Evolutionary conservation across 2,329 filamentous ascomycete genomes (phyloP).

Genomic region (Aspergillus neoniger): DNA sequence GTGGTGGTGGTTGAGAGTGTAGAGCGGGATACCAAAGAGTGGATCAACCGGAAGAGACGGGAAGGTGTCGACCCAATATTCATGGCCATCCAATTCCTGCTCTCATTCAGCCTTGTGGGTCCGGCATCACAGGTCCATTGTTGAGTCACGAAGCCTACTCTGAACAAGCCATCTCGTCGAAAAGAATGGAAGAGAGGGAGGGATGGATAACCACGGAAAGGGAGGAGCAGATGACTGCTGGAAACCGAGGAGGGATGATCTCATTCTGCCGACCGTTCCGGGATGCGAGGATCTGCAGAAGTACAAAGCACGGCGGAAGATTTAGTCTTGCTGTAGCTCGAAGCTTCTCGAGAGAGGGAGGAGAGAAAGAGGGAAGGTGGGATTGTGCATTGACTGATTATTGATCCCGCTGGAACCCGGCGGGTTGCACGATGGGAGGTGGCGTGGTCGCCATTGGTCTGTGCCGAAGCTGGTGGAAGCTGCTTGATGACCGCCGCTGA

Average conservation of each 20-base stretch:
- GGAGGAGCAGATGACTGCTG: neutral
- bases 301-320: neutral
- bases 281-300: neutral
- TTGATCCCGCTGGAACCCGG: neutral
- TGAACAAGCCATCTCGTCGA: too few relatives aligned
- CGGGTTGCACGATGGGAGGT: slow-evolving; percentile 4
- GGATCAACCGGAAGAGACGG: neutral
- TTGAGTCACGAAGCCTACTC: neutral
- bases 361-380: too few relatives aligned
- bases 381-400: neutral
- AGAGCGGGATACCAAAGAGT: neutral
- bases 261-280: slow-evolving; percentile 3
- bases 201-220: too few relatives aligned
- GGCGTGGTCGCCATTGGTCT: slow-evolving; percentile 6
- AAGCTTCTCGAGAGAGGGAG: neutral
- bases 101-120: slow-evolving; percentile 8
- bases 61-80: neutral
- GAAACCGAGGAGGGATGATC: neutral
- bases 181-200: too few relatives aligned
- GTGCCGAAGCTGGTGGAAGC: neutral
- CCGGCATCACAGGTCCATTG: neutral
- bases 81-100: too few relatives aligned
- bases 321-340: neutral
- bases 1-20: too few relatives aligned
- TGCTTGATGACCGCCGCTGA: neutral